Conservation (phyloP, 495 filamentous ascomycete genomes). For the Penicillium bialowiezense region DNA sequence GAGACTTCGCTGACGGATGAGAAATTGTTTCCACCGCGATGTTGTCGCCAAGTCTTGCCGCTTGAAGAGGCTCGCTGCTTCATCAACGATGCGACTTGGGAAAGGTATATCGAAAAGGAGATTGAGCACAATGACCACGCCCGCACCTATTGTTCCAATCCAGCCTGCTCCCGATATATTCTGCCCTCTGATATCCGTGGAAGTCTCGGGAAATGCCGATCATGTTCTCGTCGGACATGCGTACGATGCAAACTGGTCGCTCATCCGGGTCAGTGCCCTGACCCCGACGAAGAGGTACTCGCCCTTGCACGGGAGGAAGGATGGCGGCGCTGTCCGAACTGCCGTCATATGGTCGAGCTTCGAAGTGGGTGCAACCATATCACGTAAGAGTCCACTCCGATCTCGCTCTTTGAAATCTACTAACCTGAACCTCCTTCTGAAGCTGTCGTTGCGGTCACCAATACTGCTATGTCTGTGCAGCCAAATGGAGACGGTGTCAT, state of each 20-base stretch:
- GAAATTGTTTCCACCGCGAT: not conserved
- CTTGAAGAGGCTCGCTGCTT: not conserved
- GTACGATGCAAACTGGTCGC: not conserved
- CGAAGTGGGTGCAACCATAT: slow-evolving; percentile 24
- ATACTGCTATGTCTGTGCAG: slow-evolving; percentile 24
- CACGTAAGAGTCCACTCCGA: slow-evolving; percentile 12
- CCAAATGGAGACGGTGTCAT: slow-evolving; percentile 47
- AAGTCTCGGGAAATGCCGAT: not conserved
- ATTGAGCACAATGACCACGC: not conserved
- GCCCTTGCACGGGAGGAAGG: slow-evolving; percentile 11
- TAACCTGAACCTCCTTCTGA: not conserved
- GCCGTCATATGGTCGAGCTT: slow-evolving; percentile 24
- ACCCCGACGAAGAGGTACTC: slow-evolving; percentile 8
- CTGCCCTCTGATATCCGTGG: not conserved
- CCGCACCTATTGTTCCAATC: not conserved
- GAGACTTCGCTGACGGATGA: not conserved
- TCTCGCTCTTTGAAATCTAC: slow-evolving; percentile 1
- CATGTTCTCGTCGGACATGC: not conserved
- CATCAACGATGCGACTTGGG: not conserved
- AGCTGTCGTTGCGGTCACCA: slow-evolving; percentile 15
- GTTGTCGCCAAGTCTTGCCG: not conserved
- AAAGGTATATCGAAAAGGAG: not conserved
- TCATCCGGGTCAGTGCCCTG: not conserved
- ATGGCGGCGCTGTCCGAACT: slow-evolving; percentile 28
- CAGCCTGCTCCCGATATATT: not conserved